Percentiles rank a stretch among this genome's conserved stretches.
Evolutionary conservation across 2,329 filamentous ascomycete genomes (phyloP).

Genomic region (Orbilia brochopaga): DNA sequence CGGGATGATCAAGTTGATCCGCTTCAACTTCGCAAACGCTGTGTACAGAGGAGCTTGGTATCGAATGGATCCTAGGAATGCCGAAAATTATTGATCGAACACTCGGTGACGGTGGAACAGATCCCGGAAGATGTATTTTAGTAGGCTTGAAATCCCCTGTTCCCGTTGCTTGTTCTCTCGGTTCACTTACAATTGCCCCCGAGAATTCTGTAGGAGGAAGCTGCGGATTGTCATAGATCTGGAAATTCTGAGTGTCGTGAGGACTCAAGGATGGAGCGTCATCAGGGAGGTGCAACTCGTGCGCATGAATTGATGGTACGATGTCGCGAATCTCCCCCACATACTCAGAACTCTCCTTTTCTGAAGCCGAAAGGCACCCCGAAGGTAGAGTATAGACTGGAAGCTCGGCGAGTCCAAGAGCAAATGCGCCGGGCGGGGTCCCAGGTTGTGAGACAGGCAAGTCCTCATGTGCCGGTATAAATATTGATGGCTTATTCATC

Average conservation of each 20-base stretch:
- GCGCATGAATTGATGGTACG: neutral
- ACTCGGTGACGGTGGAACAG: constrained; percentile 9
- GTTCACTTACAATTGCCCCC: neutral
- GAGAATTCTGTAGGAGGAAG: constrained; percentile 38
- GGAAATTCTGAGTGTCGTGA: neutral
- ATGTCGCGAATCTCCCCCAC: neutral
- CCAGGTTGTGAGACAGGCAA: constrained; percentile 25
- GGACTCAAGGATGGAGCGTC: constrained; percentile 9
- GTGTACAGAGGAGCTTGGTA: neutral
- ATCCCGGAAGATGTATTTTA: constrained; percentile 16
- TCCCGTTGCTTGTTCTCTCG: neutral
- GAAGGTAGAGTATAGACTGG: constrained; percentile 15
- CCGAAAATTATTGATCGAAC: neutral
- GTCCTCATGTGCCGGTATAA: constrained; percentile 6
- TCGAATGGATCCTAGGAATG: neutral
- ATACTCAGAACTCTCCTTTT: neutral
- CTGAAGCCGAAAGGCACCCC: constrained; percentile 12
- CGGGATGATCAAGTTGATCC: neutral
- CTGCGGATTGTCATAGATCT: neutral
- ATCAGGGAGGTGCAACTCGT: constrained; percentile 16
- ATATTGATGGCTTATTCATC: neutral
- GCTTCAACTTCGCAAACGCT: constrained; percentile 10
- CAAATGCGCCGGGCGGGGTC: constrained; percentile 14
- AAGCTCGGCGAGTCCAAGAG: constrained; percentile 5
- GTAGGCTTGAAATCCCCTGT: neutral